A percentile compares a stretch with the other conserved stretches of the same genome.
Evolutionary conservation across 352 stramenopile species (phyloP).

Genomic region (Phytophthora palmivora): DNA sequence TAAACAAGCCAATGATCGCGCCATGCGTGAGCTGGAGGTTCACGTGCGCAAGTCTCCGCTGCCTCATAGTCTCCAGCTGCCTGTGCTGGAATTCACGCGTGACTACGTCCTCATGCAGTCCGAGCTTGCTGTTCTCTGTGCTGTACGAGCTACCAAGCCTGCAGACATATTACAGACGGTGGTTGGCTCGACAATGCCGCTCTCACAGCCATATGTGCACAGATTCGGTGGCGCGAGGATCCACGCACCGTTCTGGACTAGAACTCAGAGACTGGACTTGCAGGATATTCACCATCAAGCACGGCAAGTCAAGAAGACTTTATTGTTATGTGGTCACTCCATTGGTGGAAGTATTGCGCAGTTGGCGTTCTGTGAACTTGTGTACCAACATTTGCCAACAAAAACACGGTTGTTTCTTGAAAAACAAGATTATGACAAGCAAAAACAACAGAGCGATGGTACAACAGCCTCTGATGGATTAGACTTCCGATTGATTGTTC

Average conservation of each 20-base stretch:
- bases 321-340: constrained; percentile 85
- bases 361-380: constrained; percentile 75
- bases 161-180: constrained; percentile 75
- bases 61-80: constrained; percentile 66
- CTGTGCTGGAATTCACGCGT: constrained; percentile 53
- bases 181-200: constrained; percentile 67
- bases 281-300: constrained; percentile 56
- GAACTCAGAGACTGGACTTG: constrained; percentile 65
- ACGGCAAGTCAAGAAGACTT: constrained; percentile 57
- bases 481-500: constrained; percentile 35
- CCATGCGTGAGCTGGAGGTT: constrained; percentile 54
- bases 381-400: constrained; percentile 72
- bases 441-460: constrained; percentile 36
- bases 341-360: constrained; percentile 86
- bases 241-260: constrained; percentile 82
- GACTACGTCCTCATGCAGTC: constrained; percentile 77
- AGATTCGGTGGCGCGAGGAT: constrained; percentile 79
- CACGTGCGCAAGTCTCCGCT: constrained; percentile 70
- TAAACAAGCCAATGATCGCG: constrained; percentile 25
- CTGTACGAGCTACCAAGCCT: constrained; percentile 63
- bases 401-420: constrained; percentile 62
- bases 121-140: constrained; percentile 65
- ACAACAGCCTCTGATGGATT: constrained; percentile 18
- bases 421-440: constrained; percentile 63
- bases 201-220: constrained; percentile 71